Base-by-base conservation (phyloP, 306 rosid species). In the Inga laurina region DNA sequence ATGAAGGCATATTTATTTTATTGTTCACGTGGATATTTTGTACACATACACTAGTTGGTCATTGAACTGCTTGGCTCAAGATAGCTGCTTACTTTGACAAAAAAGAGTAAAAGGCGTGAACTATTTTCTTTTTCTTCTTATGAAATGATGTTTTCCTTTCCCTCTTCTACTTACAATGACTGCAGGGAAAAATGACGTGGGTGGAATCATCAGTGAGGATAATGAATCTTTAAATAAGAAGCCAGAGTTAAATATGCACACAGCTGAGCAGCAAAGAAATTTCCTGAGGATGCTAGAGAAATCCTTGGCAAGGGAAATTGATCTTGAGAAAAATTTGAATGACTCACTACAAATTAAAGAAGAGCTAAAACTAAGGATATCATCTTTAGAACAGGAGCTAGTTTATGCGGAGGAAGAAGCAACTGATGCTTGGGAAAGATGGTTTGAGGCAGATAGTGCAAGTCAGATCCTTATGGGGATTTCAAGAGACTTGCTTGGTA, bases 271-370 rank as follows among this genome's bases (percentile, higher is more conserved):
- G 76, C 94, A 89, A 84, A 93, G 90, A 71, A 78, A 85, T 82
- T 84, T 94, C 77, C 86, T 94, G 81, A 91, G 93, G 89, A 84
- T 89, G 93, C 90, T 93, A 22, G 97, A 94, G 86, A 93, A 89
- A 81, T 86, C 97, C 61, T 83, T 93, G 88, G 94, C 93, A 32
- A 89, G 88, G 82, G 98, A 93, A 78, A 86, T 94, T 80, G 97
- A 94, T 79, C 94, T 93, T 75, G 97, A 93, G 85, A 91, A 90
- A 88, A 91, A 81, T 77, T 24, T 90, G 54, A 65, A 85, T 21
- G 91, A 90, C 65, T 86, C 90, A 7, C 88, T 83, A 81, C 88
- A 87, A 65, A 76, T 82, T 76, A 90, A 90, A 75, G 95, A 87
- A 70, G 86, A 85, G 51, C 81, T 91, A 77, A 88, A 75, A 70